Base-by-base conservation (phyloP, 768 basidiomycete genomes). In the Xerocomellus intermedius region DNA sequence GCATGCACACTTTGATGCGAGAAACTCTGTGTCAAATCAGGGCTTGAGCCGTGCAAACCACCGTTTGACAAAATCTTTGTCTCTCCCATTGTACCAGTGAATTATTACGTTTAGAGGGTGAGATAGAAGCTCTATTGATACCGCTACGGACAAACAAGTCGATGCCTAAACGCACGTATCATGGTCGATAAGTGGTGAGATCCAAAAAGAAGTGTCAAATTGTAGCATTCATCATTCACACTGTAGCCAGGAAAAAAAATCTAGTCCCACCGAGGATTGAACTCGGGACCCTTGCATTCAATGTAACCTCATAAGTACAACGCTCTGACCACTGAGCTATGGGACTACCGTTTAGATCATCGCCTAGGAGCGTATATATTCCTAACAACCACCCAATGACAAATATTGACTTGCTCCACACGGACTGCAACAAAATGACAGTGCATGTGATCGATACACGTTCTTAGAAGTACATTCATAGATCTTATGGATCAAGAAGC, bases 321-420 rank as follows among this genome's bases (percentile, higher is more conserved):
- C 77, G 79, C 79, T 81, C 79, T 80, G 68, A 79, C 79, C 79
- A 80, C 78, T 80, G 79, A 81, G 79, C 79, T 80, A 80, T 79
- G 78, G 80, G 79, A 74, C 71, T 72, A 67, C 58, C 69, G 57
- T 4, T 39, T 9, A 8, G 0, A 8, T 0, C 4, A 0, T 4
- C 0, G 1, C 26, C 22, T 6, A 42, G 5, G 33, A 30, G 8
- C 8, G 4, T 36, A 47, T 21, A 54, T 46, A 39, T 48, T 41
- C 28, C 12, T 24, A 0, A 32, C 10, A 4, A 17, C 22, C 4
- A n/a, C 56, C 8, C 1, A 10, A 28, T 53, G 42, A 54, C 39
- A 30, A 50, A 46, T 24, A 19, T 19, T 26, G 32, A 39, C n/a
- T 6, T 24, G 8, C 4, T 8, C 22, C 22, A 35, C 6, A 28